These are phyloP conservation scores for Guadua angustifolia DNA, from an alignment of 176 grass and related monocot genomes.

Conservation along the genomic window DNA sequence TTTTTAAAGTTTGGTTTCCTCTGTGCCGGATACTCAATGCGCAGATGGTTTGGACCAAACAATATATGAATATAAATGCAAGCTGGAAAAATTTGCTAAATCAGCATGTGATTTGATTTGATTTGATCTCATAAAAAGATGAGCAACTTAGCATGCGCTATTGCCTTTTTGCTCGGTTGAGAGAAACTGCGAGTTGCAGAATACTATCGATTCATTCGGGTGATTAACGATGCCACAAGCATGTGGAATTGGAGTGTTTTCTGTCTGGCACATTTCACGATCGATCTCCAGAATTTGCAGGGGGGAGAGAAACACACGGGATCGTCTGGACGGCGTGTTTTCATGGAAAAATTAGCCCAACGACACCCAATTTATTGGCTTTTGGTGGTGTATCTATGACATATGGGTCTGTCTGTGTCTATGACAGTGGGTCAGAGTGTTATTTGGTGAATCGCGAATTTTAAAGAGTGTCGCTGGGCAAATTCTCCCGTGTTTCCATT, in stretches of 20 bases:
- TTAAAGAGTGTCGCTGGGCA: too few species aligned
- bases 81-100: background rate
- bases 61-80: conserved; percentile 42
- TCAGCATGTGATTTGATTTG: too few species aligned
- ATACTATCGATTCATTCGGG: background rate
- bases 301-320: too few species aligned
- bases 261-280: background rate
- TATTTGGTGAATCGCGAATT: too few species aligned
- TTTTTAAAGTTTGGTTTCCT: background rate
- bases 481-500: too few species aligned
- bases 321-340: too few species aligned
- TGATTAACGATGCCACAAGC: background rate
- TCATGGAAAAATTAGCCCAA: too few species aligned
- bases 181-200: background rate
- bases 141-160: background rate
- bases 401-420: too few species aligned
- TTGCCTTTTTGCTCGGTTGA: background rate
- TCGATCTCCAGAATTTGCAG: background rate
- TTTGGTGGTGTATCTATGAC: too few species aligned
- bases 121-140: background rate
- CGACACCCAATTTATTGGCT: too few species aligned
- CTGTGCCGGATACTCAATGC: background rate
- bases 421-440: too few species aligned
- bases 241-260: background rate
- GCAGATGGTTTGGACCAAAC: conserved; percentile 11